Percentiles rank a stretch among this genome's conserved stretches.
phyloP scores from a whole-genome alignment of 345 rosid genomes.

The Populus deltoides region DNA sequence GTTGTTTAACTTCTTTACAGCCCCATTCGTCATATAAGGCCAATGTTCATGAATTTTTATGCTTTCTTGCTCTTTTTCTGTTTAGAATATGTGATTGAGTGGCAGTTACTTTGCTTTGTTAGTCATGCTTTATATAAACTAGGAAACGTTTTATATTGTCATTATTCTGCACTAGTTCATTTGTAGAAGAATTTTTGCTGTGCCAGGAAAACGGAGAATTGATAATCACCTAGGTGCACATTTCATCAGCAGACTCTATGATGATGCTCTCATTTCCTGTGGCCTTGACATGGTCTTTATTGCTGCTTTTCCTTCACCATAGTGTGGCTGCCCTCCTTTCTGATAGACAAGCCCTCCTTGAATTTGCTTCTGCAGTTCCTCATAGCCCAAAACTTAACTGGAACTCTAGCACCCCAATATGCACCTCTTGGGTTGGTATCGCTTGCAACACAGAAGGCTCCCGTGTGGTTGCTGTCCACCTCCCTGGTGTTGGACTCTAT shows the following conservation, averaged over 20 bases:
- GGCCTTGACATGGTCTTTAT: constrained; percentile 33
- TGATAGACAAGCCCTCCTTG: constrained; percentile 73
- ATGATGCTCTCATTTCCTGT: constrained; percentile 26
- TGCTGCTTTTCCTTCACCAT: constrained; percentile 33
- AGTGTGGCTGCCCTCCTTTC: constrained; percentile 47
- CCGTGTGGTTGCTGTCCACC: constrained; percentile 64
- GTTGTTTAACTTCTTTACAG: background rate
- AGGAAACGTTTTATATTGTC: no score
- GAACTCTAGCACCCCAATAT: constrained; percentile 47
- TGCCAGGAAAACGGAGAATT: constrained; percentile 15
- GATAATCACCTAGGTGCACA: background rate
- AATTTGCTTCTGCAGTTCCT: constrained; percentile 63
- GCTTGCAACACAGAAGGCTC: constrained; percentile 50
- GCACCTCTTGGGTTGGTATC: constrained; percentile 78
- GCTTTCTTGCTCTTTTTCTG: background rate
- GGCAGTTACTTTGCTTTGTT: background rate
- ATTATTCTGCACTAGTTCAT: no score
- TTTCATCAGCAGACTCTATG: constrained; percentile 32
- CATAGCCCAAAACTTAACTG: constrained; percentile 81
- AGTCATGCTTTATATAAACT: background rate
- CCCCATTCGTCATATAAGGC: background rate
- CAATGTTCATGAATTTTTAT: background rate
- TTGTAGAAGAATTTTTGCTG: background rate
- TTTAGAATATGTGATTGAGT: background rate
- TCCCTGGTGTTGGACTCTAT: constrained; percentile 73